Base-by-base conservation (phyloP, 78 protist genomes). In the Dictyostelium brefeldianum region DNA sequence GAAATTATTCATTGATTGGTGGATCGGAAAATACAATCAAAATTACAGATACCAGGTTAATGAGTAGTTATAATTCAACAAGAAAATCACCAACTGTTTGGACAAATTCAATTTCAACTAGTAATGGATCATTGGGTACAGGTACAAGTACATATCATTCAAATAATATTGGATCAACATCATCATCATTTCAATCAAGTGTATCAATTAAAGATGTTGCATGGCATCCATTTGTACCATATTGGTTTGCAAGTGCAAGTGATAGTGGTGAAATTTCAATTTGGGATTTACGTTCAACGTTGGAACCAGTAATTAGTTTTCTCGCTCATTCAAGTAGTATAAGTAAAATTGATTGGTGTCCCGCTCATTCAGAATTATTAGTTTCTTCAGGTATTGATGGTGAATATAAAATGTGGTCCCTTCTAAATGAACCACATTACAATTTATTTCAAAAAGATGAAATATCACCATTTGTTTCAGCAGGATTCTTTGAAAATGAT, bases 181-280 rank as follows among this genome's bases (percentile, higher is more conserved):
- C 71, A 20, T 31, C 65, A 17, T 31, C 65, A 9, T 31, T 29
- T 29, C 36, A 64, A 54, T 36, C 83, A 3, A 48, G 64, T 54
- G 41, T 50, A 15, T 43, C 81, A 27, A 54, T 78, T 20, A 78
- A 29, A 51, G 83, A 78, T 78, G 64, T 87, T 31, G 36, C 80
- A 14, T 87, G 93, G 93, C 93, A 87, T 47, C 93, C 93, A 22
- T 77, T 70, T 48, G 93, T 87, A 25, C 93, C 93, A 1, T 87
- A 87, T 65, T 87, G 93, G 93, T 36, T 87, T 4, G 93, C 93
- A 29, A 64, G 57, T 12, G 83, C 78, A 1, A 77, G 17, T n/a
- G 78, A 59, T 65, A 29, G 31, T 51, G 93, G 93, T 78, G 79
- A 43, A 12, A 87, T 87, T 15, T 51, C 81, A 36, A 41, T 87